A percentile compares a stretch with the other conserved stretches of the same genome.
Evolutionary conservation across 139 green algal genomes (phyloP).

Genomic region (Parachlorella kessleri): DNA sequence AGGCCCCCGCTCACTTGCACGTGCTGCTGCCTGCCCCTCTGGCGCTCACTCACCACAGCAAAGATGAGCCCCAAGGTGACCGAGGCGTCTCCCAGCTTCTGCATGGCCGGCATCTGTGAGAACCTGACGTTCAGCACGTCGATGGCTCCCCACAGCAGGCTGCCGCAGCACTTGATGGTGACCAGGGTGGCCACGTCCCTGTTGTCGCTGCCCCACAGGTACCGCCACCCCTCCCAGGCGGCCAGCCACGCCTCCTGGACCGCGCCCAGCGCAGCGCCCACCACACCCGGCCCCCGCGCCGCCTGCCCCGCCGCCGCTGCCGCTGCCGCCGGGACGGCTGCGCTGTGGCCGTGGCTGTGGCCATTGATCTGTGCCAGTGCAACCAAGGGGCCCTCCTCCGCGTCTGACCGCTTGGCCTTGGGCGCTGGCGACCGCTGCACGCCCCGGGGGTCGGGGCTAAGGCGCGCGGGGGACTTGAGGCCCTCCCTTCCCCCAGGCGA

Average conservation of each 20-base stretch:
- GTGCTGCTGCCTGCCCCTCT: not conserved
- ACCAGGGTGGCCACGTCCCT: conserved; percentile 27
- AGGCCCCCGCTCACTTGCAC: too few relatives aligned
- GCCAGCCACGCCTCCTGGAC: not conserved
- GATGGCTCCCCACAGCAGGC: conserved; percentile 28
- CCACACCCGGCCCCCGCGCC: not conserved
- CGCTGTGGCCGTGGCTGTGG: too few relatives aligned
- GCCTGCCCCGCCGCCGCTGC: not conserved
- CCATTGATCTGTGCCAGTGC: too few relatives aligned
- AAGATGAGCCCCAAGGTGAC: conserved; percentile 55
- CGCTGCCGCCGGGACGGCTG: too few relatives aligned
- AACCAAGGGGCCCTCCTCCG: too few relatives aligned
- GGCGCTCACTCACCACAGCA: not conserved
- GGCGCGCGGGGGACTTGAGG: too few relatives aligned
- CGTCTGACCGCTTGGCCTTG: too few relatives aligned
- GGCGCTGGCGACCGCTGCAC: too few relatives aligned
- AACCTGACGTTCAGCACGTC: conserved; percentile 42
- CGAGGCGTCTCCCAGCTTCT: conserved; percentile 22
- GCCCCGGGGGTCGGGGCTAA: too few relatives aligned
- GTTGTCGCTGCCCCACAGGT: conserved; percentile 14
- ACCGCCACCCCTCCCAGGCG: conserved; percentile 10
- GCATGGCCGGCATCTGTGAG: conserved; percentile 40
- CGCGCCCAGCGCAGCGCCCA: not conserved
- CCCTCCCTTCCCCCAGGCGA: too few relatives aligned
- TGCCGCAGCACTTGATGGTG: conserved; percentile 22